Percentiles rank a stretch among this genome's conserved stretches.
phyloP scores from a whole-genome alignment of 805 yeast genomes.

The Nakazawaea anatomiae region DNA sequence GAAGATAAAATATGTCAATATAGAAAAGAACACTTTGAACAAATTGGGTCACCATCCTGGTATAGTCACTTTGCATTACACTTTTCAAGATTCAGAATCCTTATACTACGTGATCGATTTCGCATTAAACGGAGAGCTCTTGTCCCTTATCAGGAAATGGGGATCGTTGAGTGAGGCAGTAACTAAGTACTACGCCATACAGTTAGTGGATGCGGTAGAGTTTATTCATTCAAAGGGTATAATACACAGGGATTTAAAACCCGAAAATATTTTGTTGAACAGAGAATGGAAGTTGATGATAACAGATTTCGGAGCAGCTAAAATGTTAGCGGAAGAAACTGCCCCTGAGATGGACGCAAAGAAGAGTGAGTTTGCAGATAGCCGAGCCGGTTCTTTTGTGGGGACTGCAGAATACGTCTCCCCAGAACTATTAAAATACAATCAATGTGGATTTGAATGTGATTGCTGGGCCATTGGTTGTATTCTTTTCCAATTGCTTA shows the following conservation, averaged over 20 bases:
- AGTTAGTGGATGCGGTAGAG: constrained; percentile 83
- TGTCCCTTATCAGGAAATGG: constrained; percentile 67
- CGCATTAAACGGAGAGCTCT: constrained; percentile 92
- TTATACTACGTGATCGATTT: constrained; percentile 89
- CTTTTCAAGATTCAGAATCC: constrained; percentile 88
- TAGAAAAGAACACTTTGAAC: constrained; percentile 80
- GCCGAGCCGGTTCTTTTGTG: constrained; percentile 70
- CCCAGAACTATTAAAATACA: constrained; percentile 76
- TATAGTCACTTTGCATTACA: constrained; percentile 82
- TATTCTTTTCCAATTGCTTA: constrained; percentile 73
- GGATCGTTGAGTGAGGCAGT: constrained; percentile 76
- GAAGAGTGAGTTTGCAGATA: constrained; percentile 26
- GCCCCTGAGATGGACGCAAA: background rate
- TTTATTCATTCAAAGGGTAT: constrained; percentile 88
- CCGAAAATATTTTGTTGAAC: constrained; percentile 85
- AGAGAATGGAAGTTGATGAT: constrained; percentile 83
- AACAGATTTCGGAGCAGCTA: constrained; percentile 98
- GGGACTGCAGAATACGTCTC: constrained; percentile 85
- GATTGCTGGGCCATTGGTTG: constrained; percentile 97
- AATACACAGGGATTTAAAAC: constrained; percentile 90
- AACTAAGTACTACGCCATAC: constrained; percentile 75
- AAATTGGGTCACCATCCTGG: constrained; percentile 92
- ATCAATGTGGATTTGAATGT: constrained; percentile 75
- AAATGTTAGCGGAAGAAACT: constrained; percentile 44
- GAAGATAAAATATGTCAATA: constrained; percentile 78